Evolutionary conservation across 495 filamentous ascomycete genomes (phyloP), one percentile per base, ranked within the genome.

Genomic region (Penicillium lividum): DNA sequence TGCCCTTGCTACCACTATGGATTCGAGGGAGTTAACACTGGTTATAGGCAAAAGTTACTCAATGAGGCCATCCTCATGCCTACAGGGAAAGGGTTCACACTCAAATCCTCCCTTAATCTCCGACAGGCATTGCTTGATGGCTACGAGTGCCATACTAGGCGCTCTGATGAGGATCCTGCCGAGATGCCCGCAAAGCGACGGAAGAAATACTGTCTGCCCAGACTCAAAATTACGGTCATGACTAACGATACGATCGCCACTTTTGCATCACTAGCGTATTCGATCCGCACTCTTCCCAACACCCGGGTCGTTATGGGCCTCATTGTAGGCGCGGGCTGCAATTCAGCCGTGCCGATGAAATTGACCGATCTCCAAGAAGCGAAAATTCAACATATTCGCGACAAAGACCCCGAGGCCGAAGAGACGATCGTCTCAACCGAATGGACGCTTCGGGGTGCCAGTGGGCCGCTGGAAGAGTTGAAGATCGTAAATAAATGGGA

Each of bases 81-180:
- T 8, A 91, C 91, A 77, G 89, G 89, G 11, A 92, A 93, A 72
- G 89, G 89, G 13, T 92, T 93, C 61, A 83, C 83, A n/a, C 80
- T 92, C 47, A 82, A 77, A 0, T 81, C 82, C 3, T 79, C 85
- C 33, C 73, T 89, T 15, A 85, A 92, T 59, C 82, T 93, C n/a
- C 84, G 80, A 9, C 78, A 81, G 51, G 82, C 87, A 53, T 73
- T 93, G 9, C 65, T 82, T 6, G 72, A 77, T 40, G 89, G 88
- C 3, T 91, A 91, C 64, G 81, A 84, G 58, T 70, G 76, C 22
- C 79, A 82, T 59, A 68, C 73, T 4, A 58, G 69, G n/a, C 69
- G 68, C 11, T 66, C 62, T 7, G 66, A 67, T 30, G 58, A 63
- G 7, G 65, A 68, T 34, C 53, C 51, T 9, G 64, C 36, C 30